Conservation (phyloP, 176 grass and related monocot species). For the Eleusine coracana region DNA sequence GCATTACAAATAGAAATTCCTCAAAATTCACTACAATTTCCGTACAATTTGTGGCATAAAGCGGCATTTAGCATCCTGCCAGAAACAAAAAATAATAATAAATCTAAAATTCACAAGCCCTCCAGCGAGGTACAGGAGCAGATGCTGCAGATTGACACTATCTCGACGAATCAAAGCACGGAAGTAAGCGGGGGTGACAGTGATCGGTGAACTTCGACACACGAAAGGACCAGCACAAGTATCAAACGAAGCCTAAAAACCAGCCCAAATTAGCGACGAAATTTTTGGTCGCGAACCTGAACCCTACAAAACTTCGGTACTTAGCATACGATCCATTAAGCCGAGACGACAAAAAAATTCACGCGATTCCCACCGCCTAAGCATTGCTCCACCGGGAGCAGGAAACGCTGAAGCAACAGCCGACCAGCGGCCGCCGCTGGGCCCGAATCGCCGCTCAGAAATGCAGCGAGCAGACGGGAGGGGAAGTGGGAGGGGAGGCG, state of each 20-base stretch:
- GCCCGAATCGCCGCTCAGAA: not conserved
- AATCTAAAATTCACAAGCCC: not conserved
- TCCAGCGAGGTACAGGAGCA: not conserved
- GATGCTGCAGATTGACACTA: not conserved
- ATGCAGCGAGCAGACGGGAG: not conserved
- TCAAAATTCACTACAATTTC: not conserved
- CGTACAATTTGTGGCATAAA: not conserved
- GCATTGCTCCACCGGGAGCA: not conserved
- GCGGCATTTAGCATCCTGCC: not conserved
- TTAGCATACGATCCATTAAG: not conserved
- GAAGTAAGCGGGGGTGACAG: not conserved
- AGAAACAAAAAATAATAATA: not conserved
- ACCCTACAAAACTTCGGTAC: not conserved
- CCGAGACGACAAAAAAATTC: not conserved
- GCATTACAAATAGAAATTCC: not conserved
- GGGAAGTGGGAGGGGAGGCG: not conserved
- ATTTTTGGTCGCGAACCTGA: not conserved
- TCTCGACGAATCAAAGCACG: not conserved
- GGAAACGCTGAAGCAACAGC: not conserved
- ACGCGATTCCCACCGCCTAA: not conserved
- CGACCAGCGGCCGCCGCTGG: not conserved
- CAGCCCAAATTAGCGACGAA: not conserved
- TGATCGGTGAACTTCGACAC: not conserved
- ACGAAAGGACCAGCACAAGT: not conserved
- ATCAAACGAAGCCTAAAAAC: not conserved